Percentiles rank a stretch among this genome's conserved stretches.
Evolutionary conservation across 1,139 yeast genomes (phyloP).

Genomic region (Pichia sp.): DNA sequence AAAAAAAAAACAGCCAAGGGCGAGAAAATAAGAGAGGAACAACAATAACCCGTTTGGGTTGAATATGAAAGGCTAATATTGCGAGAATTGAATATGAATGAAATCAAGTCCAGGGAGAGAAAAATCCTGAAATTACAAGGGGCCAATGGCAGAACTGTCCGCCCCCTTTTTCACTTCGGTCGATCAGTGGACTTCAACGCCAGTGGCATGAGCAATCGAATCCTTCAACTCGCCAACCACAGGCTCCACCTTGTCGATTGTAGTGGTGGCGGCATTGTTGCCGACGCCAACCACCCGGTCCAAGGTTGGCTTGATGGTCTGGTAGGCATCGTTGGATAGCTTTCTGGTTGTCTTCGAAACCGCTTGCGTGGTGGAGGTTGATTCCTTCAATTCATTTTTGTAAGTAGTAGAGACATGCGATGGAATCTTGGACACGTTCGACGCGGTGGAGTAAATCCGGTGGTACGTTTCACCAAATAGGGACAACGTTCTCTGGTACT

Average conservation of each 20-base stretch:
- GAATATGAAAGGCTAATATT: no score
- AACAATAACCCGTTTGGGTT: no score
- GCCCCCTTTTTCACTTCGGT: background rate
- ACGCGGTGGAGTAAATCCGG: conserved; percentile 21
- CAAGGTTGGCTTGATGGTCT: conserved; percentile 27
- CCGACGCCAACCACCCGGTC: conserved; percentile 24
- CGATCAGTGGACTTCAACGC: conserved; percentile 19
- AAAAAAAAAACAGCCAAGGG: background rate
- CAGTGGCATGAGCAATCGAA: conserved; percentile 15
- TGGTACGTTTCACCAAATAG: conserved; percentile 19
- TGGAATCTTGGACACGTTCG: conserved; percentile 25
- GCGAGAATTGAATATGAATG: no score
- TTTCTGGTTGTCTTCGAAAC: conserved; percentile 31
- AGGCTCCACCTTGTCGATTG: conserved; percentile 1
- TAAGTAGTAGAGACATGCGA: conserved; percentile 28
- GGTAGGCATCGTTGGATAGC: conserved; percentile 30
- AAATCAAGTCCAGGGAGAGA: no score
- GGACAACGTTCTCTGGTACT: conserved; percentile 21
- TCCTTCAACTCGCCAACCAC: conserved; percentile 13
- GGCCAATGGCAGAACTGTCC: no score
- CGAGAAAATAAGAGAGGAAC: no score
- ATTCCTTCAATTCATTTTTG: conserved; percentile 24
- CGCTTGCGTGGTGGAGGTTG: conserved; percentile 27
- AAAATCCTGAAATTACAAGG: no score
- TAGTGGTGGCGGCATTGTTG: background rate